phyloP scores from a whole-genome alignment of 345 rosid genomes.

The Syzygium oleosum region DNA sequence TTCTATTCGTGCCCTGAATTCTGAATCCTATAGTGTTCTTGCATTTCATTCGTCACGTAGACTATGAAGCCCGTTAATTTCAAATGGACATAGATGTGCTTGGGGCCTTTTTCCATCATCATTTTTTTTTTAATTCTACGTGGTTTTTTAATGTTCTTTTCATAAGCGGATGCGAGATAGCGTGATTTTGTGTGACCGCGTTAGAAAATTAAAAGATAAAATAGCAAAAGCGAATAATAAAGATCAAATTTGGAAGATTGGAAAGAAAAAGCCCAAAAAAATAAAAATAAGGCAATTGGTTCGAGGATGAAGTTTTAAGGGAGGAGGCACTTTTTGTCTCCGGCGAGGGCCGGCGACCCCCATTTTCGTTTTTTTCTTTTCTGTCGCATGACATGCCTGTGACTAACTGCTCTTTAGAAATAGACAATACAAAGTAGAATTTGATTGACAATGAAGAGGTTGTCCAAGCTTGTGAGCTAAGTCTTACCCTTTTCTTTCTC shows the following conservation, averaged over 20 bases:
- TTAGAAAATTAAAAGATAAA: too few relatives aligned
- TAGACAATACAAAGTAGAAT: not conserved
- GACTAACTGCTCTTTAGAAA: not conserved
- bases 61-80: not conserved
- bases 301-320: too few relatives aligned
- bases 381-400: not conserved
- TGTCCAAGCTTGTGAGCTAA: not conserved
- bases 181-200: not conserved
- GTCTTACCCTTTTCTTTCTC: too few relatives aligned
- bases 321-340: too few relatives aligned
- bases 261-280: not conserved
- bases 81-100: not conserved
- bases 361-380: too few relatives aligned
- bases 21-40: not conserved
- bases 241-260: too few relatives aligned
- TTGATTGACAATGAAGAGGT: not conserved
- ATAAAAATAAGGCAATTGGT: not conserved
- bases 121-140: not conserved
- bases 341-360: not conserved
- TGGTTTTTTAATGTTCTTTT: too few relatives aligned
- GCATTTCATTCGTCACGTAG: fast-evolving
- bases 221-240: too few relatives aligned
- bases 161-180: too few relatives aligned
- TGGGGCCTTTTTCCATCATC: not conserved
- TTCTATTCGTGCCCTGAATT: not conserved